Conservation (phyloP, 768 basidiomycete species). For the Amanita phalloides region DNA sequence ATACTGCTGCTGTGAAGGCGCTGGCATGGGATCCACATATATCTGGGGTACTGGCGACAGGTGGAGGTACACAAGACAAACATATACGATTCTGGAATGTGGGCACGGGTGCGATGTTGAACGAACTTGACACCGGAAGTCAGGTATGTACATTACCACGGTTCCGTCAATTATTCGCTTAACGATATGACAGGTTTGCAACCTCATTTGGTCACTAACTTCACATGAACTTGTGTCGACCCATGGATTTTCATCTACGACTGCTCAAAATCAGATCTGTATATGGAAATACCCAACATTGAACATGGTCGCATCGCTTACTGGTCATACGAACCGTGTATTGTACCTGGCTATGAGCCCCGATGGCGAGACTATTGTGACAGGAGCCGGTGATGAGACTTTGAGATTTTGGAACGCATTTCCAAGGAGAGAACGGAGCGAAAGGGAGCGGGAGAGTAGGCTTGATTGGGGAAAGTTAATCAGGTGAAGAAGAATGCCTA, state of each 20-base stretch:
- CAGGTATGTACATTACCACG: constrained; percentile 48
- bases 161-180: constrained; percentile 7
- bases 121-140: constrained; percentile 88
- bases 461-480: constrained; percentile 45
- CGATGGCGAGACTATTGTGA: constrained; percentile 96
- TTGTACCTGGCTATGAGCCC: constrained; percentile 97
- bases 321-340: constrained; percentile 92
- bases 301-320: constrained; percentile 89
- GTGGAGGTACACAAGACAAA: constrained; percentile 98
- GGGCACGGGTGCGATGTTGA: constrained; percentile 72
- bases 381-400: constrained; percentile 96
- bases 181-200: constrained; percentile 63
- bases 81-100: constrained; percentile 98
- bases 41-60: constrained; percentile 81
- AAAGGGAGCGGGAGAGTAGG: constrained; percentile 29
- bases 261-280: constrained; percentile 93
- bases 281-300: constrained; percentile 92
- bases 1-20: constrained; percentile 95
- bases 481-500: constrained; percentile 18
- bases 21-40: constrained; percentile 98
- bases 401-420: constrained; percentile 97
- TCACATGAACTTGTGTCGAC: constrained; percentile 98
- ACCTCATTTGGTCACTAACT: constrained; percentile 91
- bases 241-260: constrained; percentile 90
- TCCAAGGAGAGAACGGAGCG: constrained; percentile 51